These are phyloP conservation scores for Candida hispaniensis DNA, from an alignment of 805 yeast species.

Conservation along the genomic window DNA sequence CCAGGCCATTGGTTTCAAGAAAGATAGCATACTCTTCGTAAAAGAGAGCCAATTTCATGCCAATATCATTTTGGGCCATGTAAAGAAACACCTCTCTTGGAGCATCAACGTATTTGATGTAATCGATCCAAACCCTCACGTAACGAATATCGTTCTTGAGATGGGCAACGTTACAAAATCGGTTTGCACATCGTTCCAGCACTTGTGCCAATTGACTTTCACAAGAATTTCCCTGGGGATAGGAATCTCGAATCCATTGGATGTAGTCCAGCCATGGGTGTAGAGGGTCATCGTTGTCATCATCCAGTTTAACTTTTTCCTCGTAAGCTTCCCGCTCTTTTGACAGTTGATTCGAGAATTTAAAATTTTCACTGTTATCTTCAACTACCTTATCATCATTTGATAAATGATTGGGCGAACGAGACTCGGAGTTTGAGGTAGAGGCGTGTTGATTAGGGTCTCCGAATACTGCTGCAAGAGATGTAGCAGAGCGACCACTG, in stretches of 20 bases:
- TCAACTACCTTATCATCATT: too few species aligned
- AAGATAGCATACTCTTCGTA: conserved; percentile 70
- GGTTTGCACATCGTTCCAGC: conserved; percentile 61
- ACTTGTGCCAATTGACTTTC: conserved; percentile 56
- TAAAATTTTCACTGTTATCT: too few species aligned
- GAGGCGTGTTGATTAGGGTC: conserved; percentile 12
- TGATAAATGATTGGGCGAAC: too few species aligned
- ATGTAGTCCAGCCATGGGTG: conserved; percentile 66
- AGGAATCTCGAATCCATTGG: conserved; percentile 49
- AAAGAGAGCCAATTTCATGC: conserved; percentile 50
- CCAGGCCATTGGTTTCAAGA: conserved; percentile 41
- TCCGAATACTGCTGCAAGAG: conserved; percentile 40
- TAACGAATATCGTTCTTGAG: conserved; percentile 80
- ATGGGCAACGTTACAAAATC: conserved; percentile 50
- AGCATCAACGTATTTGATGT: conserved; percentile 54
- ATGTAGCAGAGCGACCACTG: conserved; percentile 58
- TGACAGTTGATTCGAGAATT: too few species aligned
- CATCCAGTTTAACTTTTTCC: conserved; percentile 36
- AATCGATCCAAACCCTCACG: conserved; percentile 69
- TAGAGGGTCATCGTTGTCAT: conserved; percentile 59
- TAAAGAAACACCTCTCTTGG: conserved; percentile 64
- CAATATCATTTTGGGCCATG: conserved; percentile 62
- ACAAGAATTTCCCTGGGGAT: conserved; percentile 49
- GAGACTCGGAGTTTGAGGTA: conserved; percentile 9
- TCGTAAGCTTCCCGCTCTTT: conserved; percentile 43